These are phyloP conservation scores for Talaromyces nanjingensis DNA, from an alignment of 495 filamentous ascomycete genomes.

Conservation along the genomic window DNA sequence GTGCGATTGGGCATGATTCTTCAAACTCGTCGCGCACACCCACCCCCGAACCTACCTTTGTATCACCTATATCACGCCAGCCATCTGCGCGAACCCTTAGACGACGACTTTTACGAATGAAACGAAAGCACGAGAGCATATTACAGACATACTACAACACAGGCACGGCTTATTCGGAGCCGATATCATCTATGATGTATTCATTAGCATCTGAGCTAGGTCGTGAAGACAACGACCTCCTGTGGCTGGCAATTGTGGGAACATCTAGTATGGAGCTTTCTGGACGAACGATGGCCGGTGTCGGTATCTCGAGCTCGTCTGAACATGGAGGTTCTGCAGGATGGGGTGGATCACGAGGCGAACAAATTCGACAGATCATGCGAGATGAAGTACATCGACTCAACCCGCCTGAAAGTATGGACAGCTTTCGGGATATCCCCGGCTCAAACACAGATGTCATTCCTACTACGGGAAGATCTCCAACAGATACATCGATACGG, in stretches of 20 bases:
- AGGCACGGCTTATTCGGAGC: constrained; percentile 88
- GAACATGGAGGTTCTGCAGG: constrained; percentile 56
- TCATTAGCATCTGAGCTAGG: constrained; percentile 91
- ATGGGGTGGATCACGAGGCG: constrained; percentile 78
- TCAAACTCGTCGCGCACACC: constrained; percentile 40
- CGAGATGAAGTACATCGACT: constrained; percentile 92
- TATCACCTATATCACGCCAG: constrained; percentile 50
- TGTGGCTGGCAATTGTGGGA: constrained; percentile 92
- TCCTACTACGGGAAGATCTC: constrained; percentile 77
- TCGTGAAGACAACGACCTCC: constrained; percentile 90
- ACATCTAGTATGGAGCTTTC: constrained; percentile 88
- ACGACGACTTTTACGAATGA: constrained; percentile 62
- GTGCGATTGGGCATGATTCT: constrained; percentile 25
- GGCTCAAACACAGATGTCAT: constrained; percentile 68
- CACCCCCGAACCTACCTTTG: constrained; percentile 41
- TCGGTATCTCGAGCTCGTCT: constrained; percentile 60
- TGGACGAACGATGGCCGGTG: constrained; percentile 72
- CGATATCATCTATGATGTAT: constrained; percentile 88
- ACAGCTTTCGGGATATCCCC: constrained; percentile 44
- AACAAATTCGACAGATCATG: constrained; percentile 74
- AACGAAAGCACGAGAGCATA: constrained; percentile 65
- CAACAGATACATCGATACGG: constrained; percentile 87
- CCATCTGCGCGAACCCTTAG: constrained; percentile 65
- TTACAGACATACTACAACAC: constrained; percentile 74
- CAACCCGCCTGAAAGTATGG: constrained; percentile 70